Evolutionary conservation across 1,139 yeast species (phyloP).

Genomic region (Yamadazyma blattariae): DNA sequence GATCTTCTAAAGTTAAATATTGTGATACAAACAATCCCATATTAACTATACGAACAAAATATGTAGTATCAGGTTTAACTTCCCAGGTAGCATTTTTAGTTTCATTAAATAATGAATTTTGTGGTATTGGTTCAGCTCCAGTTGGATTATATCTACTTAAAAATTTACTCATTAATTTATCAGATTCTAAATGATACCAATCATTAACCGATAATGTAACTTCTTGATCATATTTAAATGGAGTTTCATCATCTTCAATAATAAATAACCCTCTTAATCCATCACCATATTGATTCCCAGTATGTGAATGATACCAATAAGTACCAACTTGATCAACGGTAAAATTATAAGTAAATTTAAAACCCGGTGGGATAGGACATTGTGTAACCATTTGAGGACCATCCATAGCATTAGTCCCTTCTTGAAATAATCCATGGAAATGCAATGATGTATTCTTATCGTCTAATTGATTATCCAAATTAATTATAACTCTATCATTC

Average conservation of each 20-base stretch:
- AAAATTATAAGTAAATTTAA: constrained; percentile 70
- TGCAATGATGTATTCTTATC: constrained; percentile 74
- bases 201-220: constrained; percentile 66
- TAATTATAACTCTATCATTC: constrained; percentile 73
- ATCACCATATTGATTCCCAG: constrained; percentile 82
- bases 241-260: constrained; percentile 43
- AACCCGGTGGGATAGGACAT: constrained; percentile 81
- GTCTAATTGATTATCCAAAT: constrained; percentile 66
- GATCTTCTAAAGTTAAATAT: constrained; percentile 82
- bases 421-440: constrained; percentile 90
- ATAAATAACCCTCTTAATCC: constrained; percentile 84
- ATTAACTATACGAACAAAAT: constrained; percentile 73
- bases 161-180: constrained; percentile 52
- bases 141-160: constrained; percentile 80
- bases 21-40: constrained; percentile 88
- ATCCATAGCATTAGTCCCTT: constrained; percentile 71
- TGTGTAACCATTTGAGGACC: constrained; percentile 87
- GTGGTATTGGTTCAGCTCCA: constrained; percentile 96
- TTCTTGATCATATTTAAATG: constrained; percentile 72
- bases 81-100: constrained; percentile 66
- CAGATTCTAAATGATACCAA: constrained; percentile 75
- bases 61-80: constrained; percentile 79
- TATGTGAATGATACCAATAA: constrained; percentile 95
- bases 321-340: constrained; percentile 86
- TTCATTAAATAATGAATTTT: constrained; percentile 73